Evolutionary conservation across 2,329 filamentous ascomycete genomes (phyloP).

Genomic region (Metarhizium brunneum): DNA sequence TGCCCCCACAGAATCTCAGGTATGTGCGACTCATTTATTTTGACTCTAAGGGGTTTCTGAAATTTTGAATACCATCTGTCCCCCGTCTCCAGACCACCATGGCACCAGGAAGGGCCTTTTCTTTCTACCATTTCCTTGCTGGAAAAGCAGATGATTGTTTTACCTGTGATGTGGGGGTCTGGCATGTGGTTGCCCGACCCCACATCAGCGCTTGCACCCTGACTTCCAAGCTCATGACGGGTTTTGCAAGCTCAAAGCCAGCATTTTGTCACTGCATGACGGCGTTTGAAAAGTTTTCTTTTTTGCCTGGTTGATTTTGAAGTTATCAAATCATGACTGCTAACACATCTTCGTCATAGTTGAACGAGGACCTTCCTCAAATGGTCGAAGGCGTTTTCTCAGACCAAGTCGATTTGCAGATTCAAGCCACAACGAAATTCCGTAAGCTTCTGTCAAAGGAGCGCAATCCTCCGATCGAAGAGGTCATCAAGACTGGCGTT

Average conservation of each 20-base stretch:
- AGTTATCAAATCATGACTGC: background rate
- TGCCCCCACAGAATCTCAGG: slow-evolving; percentile 90
- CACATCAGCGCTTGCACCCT: slow-evolving; percentile 20
- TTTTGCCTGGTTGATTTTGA: background rate
- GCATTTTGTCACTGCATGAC: background rate
- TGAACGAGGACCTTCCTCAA: slow-evolving; percentile 94
- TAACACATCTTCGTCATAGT: slow-evolving; percentile 36
- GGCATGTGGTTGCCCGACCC: slow-evolving; percentile 18
- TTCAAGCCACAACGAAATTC: slow-evolving; percentile 96
- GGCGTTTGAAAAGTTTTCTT: background rate
- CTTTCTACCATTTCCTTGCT: background rate
- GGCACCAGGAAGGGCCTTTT: background rate
- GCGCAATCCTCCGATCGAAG: slow-evolving; percentile 97
- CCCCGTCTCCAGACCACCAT: background rate
- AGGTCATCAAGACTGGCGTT: slow-evolving; percentile 98
- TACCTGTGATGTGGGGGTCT: slow-evolving; percentile 22
- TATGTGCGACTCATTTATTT: slow-evolving; percentile 30
- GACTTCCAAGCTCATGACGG: slow-evolving; percentile 6
- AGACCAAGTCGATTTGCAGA: slow-evolving; percentile 95
- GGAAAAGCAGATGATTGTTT: slow-evolving; percentile 7
- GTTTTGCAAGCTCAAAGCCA: slow-evolving; percentile 7
- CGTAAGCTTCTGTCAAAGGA: slow-evolving; percentile 97
- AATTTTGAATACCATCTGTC: background rate
- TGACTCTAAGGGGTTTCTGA: too few species aligned
- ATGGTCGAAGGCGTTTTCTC: slow-evolving; percentile 99